Evolutionary conservation across 2,329 filamentous ascomycete genomes (phyloP).

Genomic region (Fusarium sp.): DNA sequence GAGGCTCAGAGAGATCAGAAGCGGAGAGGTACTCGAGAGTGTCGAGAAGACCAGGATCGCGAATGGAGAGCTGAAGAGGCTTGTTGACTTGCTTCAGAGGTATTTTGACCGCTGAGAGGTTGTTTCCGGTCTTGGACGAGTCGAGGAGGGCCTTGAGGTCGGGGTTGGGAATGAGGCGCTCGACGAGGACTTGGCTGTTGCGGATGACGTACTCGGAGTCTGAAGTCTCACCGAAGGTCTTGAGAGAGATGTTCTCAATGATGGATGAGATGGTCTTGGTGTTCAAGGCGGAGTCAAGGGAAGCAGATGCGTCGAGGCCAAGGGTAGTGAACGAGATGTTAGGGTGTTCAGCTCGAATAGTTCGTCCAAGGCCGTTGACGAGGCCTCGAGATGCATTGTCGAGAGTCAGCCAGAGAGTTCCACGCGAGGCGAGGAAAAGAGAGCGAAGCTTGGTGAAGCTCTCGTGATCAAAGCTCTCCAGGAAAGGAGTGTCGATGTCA

Average conservation of each 20-base stretch:
- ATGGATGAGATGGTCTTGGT: background rate
- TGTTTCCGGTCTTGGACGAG: background rate
- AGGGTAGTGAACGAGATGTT: background rate
- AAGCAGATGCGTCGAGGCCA: background rate
- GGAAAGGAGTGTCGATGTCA: background rate
- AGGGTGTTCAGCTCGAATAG: background rate
- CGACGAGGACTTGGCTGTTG: background rate
- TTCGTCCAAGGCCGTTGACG: background rate
- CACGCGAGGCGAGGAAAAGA: background rate
- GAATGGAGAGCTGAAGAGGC: background rate
- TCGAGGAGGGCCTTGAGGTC: background rate
- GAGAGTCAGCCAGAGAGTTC: background rate
- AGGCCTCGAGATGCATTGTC: background rate
- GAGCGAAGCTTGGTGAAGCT: background rate
- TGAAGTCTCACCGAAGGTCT: background rate
- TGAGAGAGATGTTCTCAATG: background rate
- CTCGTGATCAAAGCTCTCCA: background rate
- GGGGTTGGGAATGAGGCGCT: background rate
- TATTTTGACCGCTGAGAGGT: background rate
- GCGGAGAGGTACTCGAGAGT: background rate
- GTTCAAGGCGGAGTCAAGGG: background rate
- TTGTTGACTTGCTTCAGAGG: background rate
- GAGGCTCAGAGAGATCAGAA: background rate
- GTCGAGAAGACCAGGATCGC: background rate
- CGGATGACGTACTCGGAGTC: background rate